phyloP scores from a whole-genome alignment of 2,329 filamentous ascomycete species.

The Xylaria sp. region DNA sequence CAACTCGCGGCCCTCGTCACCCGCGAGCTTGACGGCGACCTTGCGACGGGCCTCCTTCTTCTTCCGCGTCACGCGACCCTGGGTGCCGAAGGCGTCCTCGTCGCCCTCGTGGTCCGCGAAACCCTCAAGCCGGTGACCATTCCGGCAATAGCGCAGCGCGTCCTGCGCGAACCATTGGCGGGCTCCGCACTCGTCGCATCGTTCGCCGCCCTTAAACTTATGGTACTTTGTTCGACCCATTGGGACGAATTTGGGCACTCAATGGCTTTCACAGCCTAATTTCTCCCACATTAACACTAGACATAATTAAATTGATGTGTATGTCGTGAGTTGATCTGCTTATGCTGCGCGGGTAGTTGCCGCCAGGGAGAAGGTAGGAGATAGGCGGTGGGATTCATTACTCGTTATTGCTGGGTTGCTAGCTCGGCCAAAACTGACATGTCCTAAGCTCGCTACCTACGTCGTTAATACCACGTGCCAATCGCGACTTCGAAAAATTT shows the following conservation, averaged over 20 bases:
- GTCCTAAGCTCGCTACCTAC: too few species aligned
- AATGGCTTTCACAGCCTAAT: background rate
- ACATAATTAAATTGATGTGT: too few species aligned
- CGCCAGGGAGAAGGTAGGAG: too few species aligned
- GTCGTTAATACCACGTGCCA: too few species aligned
- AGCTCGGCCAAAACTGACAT: too few species aligned
- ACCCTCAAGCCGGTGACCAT: conserved; percentile 78
- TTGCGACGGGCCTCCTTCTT: conserved; percentile 63
- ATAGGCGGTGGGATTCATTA: too few species aligned
- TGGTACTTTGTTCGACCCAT: conserved; percentile 54
- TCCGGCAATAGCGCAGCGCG: conserved; percentile 78
- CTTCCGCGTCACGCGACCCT: conserved; percentile 60
- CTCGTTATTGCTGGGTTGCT: too few species aligned
- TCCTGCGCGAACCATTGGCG: conserved; percentile 75
- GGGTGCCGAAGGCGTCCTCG: conserved; percentile 70
- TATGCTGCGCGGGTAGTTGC: too few species aligned
- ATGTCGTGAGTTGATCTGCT: background rate
- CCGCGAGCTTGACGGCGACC: conserved; percentile 62
- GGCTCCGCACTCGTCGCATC: conserved; percentile 71
- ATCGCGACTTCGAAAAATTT: too few species aligned
- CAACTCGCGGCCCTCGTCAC: conserved; percentile 73
- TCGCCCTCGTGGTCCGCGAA: conserved; percentile 62
- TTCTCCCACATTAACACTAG: too few species aligned
- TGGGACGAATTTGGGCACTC: background rate
- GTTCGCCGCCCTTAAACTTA: conserved; percentile 58